These are phyloP conservation scores for Penicillium ucsense DNA, from an alignment of 495 filamentous ascomycete species.

Conservation along the genomic window DNA sequence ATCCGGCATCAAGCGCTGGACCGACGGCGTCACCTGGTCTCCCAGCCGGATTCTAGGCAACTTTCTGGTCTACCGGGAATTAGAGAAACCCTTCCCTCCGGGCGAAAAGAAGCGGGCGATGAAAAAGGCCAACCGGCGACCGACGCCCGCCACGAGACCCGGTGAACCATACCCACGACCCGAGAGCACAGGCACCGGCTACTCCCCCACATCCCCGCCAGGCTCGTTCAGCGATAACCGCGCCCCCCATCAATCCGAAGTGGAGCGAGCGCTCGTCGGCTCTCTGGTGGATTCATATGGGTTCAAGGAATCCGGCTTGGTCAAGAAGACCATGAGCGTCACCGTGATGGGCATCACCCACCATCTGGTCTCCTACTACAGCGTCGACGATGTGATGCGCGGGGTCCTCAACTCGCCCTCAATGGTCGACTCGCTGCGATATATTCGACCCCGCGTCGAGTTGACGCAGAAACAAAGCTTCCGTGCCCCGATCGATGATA, in stretches of 20 bases:
- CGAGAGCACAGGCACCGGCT: conserved; percentile 30
- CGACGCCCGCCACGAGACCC: conserved; percentile 27
- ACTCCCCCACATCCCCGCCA: conserved; percentile 33
- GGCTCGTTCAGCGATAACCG: conserved; percentile 27
- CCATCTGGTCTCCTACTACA: conserved; percentile 87
- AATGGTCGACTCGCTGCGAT: conserved; percentile 44
- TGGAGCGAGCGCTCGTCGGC: conserved; percentile 64
- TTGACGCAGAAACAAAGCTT: conserved; percentile 61
- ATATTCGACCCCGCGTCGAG: conserved; percentile 46
- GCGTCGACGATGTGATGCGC: conserved; percentile 60
- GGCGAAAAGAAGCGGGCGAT: conserved; percentile 85
- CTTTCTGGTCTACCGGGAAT: conserved; percentile 82
- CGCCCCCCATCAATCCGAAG: conserved; percentile 34
- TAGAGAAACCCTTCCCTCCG: conserved; percentile 70
- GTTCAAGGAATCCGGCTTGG: conserved; percentile 73
- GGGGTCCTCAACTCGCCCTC: conserved; percentile 50
- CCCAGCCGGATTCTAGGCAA: conserved; percentile 83
- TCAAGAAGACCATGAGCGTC: conserved; percentile 89
- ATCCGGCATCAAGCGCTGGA: conserved; percentile 90
- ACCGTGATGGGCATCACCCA: conserved; percentile 58
- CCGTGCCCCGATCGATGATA: conserved; percentile 56
- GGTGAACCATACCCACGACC: conserved; percentile 47
- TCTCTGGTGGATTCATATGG: conserved; percentile 79
- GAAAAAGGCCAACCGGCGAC: conserved; percentile 51
- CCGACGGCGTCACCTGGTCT: conserved; percentile 82